phyloP scores from a whole-genome alignment of 495 filamentous ascomycete genomes.

The Saxispiralis lemnorum region DNA sequence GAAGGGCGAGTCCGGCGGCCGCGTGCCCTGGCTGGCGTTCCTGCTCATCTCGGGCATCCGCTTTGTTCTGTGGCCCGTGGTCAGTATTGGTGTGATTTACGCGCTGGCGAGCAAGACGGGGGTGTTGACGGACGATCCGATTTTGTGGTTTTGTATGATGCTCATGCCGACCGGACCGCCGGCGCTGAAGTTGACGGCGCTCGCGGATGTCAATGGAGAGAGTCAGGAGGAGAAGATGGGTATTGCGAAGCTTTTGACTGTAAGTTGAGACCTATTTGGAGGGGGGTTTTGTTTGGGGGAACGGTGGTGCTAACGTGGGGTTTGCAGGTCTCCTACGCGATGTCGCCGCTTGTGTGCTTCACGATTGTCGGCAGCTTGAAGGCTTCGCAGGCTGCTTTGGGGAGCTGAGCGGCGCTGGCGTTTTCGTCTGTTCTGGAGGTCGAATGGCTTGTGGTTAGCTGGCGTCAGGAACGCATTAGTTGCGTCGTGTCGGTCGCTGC shows the following conservation, averaged over 20 bases:
- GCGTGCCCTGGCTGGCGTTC: constrained; percentile 34
- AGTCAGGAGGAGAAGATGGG: constrained; percentile 44
- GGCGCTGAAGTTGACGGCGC: constrained; percentile 48
- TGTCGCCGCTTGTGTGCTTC: constrained; percentile 15
- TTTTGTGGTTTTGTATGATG: constrained; percentile 65
- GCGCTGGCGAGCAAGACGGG: constrained; percentile 39
- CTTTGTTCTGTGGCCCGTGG: constrained; percentile 48
- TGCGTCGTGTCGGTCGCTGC: too few relatives aligned
- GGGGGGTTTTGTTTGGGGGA: not conserved
- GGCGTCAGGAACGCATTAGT: too few relatives aligned
- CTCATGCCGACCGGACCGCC: constrained; percentile 58
- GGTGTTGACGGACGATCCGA: constrained; percentile 43
- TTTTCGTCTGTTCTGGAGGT: too few relatives aligned
- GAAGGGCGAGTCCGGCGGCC: constrained; percentile 28
- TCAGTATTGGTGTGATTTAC: constrained; percentile 40
- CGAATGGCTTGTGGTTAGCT: too few relatives aligned
- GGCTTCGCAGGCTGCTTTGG: constrained; percentile 11
- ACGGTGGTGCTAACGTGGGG: constrained; percentile 2
- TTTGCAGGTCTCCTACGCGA: constrained; percentile 9
- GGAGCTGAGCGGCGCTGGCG: not conserved
- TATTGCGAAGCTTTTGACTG: constrained; percentile 53
- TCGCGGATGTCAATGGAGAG: constrained; percentile 46
- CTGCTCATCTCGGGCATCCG: constrained; percentile 39
- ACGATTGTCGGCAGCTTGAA: constrained; percentile 13
- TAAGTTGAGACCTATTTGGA: constrained; percentile 19